Base-by-base conservation (phyloP, 2,329 filamentous ascomycete genomes). In the Nemania serpens region DNA sequence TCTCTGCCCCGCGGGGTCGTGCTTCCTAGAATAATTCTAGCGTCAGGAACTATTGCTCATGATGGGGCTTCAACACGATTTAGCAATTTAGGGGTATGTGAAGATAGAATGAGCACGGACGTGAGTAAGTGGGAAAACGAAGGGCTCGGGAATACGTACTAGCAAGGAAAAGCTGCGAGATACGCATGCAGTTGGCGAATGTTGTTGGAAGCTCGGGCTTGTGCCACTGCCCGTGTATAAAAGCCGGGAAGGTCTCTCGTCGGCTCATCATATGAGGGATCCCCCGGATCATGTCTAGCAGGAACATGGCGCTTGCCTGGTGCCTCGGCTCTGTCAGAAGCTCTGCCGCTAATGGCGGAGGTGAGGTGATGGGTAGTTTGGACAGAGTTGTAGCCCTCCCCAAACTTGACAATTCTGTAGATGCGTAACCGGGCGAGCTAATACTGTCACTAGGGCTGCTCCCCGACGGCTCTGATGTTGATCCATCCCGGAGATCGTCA, bases 211-310 rank as follows among this genome's bases (percentile, higher is more conserved):
- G 60, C 34, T 61, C 49, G 5, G 65, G 22, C 17, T 48, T 25
- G 47, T 65, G 61, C 63, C 65, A 69, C n/a, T 64, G 59, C 12
- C 66, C 66, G 29, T 71, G 68, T n/a, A 58, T 50, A 15, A 68
- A 69, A 37, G 58, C 58, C 5, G 68, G 67, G 15, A 67, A 66
- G 2, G 61, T 67, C 54, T 69, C 65, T 42, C 63, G 58, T 17
- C 55, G 57, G 11, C 56, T 61, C 63, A 69, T 65, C 53, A 60
- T 67, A 29, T 59, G 52, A 12, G 67, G 67, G n/a, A 71, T 42
- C 10, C 53, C 62, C n/a, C 68, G 58, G 20, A 70, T 45, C 2
- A 60, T 58, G 42, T 71, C 68, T 6, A 70, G 25, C 17, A 71
- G 53, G 33, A 70, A 65, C 15, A 48, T 29, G 15, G 56, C 58